phyloP scores from a whole-genome alignment of 805 yeast species.

The Yarrowia divulgata region DNA sequence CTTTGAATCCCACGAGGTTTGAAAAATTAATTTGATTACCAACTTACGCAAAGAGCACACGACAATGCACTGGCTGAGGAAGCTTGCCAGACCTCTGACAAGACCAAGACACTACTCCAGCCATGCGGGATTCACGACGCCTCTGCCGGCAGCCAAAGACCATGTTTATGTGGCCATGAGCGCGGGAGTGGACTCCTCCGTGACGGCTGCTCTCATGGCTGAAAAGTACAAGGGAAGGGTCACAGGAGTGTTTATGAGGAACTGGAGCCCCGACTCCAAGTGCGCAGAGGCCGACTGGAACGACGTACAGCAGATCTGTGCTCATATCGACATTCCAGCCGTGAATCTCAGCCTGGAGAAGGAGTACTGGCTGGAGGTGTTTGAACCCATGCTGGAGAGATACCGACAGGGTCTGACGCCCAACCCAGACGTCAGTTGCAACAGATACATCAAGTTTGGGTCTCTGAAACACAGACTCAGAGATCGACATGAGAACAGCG shows the following conservation, averaged over 20 bases:
- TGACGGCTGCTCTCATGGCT: conserved; percentile 74
- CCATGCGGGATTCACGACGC: not conserved
- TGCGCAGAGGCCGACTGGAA: conserved; percentile 92
- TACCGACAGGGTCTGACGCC: conserved; percentile 84
- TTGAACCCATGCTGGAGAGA: conserved; percentile 84
- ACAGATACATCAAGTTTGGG: conserved; percentile 87
- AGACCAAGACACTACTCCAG: not conserved
- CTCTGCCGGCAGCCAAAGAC: conserved; percentile 6
- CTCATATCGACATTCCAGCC: conserved; percentile 68
- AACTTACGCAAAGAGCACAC: conserved; percentile 5
- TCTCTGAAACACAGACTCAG: conserved; percentile 65
- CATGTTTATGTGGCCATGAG: conserved; percentile 88
- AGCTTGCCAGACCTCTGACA: conserved; percentile 1
- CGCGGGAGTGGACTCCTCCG: conserved; percentile 95
- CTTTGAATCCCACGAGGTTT: conserved; percentile 22
- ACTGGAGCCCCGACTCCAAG: conserved; percentile 69
- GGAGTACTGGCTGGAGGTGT: conserved; percentile 93
- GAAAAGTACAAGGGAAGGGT: conserved; percentile 61
- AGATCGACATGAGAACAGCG: conserved; percentile 40
- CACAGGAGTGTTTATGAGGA: conserved; percentile 89
- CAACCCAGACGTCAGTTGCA: conserved; percentile 93
- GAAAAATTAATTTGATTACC: conserved; percentile 24
- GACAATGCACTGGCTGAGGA: conserved; percentile 12
- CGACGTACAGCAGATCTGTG: conserved; percentile 73
- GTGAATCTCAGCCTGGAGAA: conserved; percentile 82